Conservation (phyloP, 208 protist species). For the Leishmania lainsoni region DNA sequence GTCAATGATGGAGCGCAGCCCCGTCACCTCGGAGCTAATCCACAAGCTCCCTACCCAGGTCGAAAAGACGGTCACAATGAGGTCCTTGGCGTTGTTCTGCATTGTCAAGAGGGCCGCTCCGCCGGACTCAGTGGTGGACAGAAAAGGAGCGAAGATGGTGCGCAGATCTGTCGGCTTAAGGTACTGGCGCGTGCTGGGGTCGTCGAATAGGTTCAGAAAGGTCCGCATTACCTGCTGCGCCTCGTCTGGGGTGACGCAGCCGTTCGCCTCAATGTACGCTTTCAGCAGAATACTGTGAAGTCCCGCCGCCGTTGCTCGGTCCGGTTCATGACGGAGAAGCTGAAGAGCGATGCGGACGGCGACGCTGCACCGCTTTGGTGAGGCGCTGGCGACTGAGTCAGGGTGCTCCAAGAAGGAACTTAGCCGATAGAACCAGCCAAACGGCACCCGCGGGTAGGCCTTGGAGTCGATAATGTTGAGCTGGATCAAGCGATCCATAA, state of each 20-base stretch:
- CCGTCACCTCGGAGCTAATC: constrained; percentile 73
- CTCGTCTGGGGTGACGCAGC: constrained; percentile 60
- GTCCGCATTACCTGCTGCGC: constrained; percentile 55
- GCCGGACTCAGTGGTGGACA: constrained; percentile 36
- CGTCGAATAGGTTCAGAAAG: constrained; percentile 71
- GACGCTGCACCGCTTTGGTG: constrained; percentile 59
- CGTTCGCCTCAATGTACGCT: constrained; percentile 66
- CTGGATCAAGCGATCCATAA: constrained; percentile 62
- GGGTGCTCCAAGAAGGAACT: constrained; percentile 52
- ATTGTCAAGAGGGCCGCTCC: constrained; percentile 37
- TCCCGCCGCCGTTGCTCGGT: constrained; percentile 46
- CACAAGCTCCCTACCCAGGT: constrained; percentile 81
- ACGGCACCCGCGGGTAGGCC: constrained; percentile 64
- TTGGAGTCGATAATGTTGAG: constrained; percentile 48
- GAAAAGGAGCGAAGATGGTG: constrained; percentile 78
- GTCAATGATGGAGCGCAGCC: constrained; percentile 80
- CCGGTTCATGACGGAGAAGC: constrained; percentile 37
- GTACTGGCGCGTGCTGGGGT: constrained; percentile 69
- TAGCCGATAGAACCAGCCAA: constrained; percentile 87
- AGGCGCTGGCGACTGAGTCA: constrained; percentile 44
- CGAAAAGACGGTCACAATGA: constrained; percentile 71
- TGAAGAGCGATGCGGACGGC: constrained; percentile 65
- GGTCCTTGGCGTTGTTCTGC: constrained; percentile 82
- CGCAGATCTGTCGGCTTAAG: constrained; percentile 69
- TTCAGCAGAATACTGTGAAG: constrained; percentile 70